These are phyloP conservation scores for Nakazawaea populi DNA, from an alignment of 805 yeast genomes.

Conservation along the genomic window DNA sequence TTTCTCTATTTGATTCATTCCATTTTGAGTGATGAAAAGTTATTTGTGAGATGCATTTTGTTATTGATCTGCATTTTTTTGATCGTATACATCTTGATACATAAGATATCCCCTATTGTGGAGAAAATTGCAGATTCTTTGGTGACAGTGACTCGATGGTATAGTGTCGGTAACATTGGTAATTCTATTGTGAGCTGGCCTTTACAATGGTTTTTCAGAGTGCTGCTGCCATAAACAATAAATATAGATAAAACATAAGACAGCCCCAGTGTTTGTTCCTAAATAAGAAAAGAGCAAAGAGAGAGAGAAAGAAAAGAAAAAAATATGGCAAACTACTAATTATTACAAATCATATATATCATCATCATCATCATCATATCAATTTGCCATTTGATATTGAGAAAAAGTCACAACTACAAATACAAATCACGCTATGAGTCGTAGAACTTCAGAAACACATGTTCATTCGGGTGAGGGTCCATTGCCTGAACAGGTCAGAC, in stretches of 20 bases:
- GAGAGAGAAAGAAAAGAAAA: background rate
- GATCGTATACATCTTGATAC: background rate
- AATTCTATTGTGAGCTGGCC: background rate
- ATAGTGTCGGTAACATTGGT: background rate
- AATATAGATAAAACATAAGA: background rate
- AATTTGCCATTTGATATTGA: too few species aligned
- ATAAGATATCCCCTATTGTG: background rate
- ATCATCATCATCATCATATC: too few species aligned
- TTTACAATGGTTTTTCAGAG: background rate
- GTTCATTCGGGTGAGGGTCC: slow-evolving; percentile 13
- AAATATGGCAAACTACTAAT: too few species aligned
- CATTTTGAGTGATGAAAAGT: background rate
- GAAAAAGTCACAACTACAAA: too few species aligned
- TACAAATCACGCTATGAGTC: background rate
- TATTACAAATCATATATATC: too few species aligned
- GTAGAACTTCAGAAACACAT: background rate
- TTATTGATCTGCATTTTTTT: background rate
- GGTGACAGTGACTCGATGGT: slow-evolving; percentile 2
- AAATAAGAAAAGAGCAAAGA: background rate
- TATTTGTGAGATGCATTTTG: background rate
- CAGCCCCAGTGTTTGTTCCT: background rate
- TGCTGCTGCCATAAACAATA: too few species aligned
- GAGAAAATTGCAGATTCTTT: background rate
- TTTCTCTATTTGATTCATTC: slow-evolving; percentile 1
- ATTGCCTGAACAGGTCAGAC: slow-evolving; percentile 28